Conservation (phyloP, 163 green algal genomes). For the Chloroidium sp. region DNA sequence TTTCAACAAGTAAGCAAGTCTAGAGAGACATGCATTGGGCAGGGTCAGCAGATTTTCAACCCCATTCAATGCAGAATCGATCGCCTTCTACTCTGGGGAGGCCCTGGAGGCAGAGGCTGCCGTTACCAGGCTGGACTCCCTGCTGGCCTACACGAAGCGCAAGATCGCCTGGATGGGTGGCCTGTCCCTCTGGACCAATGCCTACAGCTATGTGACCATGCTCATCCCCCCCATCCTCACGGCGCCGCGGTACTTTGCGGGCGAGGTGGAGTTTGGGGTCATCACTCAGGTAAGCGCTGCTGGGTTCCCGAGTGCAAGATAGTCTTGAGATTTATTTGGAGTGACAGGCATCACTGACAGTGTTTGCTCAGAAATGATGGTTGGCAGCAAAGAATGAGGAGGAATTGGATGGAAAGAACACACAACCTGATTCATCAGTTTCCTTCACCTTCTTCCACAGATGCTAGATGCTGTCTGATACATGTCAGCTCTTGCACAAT, state of each 20-base stretch:
- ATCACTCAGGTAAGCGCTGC: conserved; percentile 50
- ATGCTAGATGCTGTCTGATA: too few relatives aligned
- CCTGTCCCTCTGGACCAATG: conserved; percentile 60
- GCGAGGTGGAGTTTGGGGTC: conserved; percentile 76
- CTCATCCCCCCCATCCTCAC: conserved; percentile 68
- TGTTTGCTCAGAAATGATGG: conserved; percentile 1
- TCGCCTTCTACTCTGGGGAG: conserved; percentile 80
- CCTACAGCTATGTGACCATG: conserved; percentile 73
- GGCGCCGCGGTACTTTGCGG: conserved; percentile 62
- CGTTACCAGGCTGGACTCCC: conserved; percentile 8
- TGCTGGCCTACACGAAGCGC: conserved; percentile 18
- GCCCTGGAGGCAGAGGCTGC: conserved; percentile 24
- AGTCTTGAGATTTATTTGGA: neutral
- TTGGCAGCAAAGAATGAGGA: neutral
- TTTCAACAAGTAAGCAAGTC: too few relatives aligned
- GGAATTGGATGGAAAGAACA: neutral
- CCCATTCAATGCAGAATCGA: conserved; percentile 42
- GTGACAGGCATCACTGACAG: neutral
- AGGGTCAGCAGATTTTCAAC: neutral
- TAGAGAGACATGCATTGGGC: too few relatives aligned
- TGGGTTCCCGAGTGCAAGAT: too few relatives aligned
- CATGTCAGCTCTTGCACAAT: too few relatives aligned
- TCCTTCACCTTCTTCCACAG: too few relatives aligned
- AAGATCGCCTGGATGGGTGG: conserved; percentile 25
- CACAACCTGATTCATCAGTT: too few relatives aligned